A percentile compares a stretch with the other conserved stretches of the same genome.
phyloP scores from a whole-genome alignment of 164 flowering plant genomes.

The grape (Vitis vinifera) region ASM3070453v1 NC_081809.1:6867501-6868000 shows the following conservation, averaged over 20 bases:
- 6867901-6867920: constrained; percentile 34
- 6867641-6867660: constrained; percentile 15
- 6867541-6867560: constrained; percentile 35
- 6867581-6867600: constrained; percentile 45
- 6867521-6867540: background rate
- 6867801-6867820: background rate
- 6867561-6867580: constrained; percentile 54
- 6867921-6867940: constrained; percentile 60
- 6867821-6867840: too few species aligned
- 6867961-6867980: constrained; percentile 83
- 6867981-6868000: constrained; percentile 68
- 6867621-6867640: constrained; percentile 62
- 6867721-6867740: constrained; percentile 68
- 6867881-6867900: background rate
- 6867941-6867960: constrained; percentile 82
- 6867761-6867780: constrained; percentile 85
- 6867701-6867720: constrained; percentile 44
- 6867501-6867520: too few species aligned
- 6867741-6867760: constrained; percentile 59
- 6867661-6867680: constrained; percentile 63
- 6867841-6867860: too few species aligned
- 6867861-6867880: too few species aligned
- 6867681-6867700: constrained; percentile 70
- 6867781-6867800: background rate
- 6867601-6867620: constrained; percentile 50